Conservation (phyloP, 129 eudicot species). For the Gnaphalium uliginosum region DNA sequence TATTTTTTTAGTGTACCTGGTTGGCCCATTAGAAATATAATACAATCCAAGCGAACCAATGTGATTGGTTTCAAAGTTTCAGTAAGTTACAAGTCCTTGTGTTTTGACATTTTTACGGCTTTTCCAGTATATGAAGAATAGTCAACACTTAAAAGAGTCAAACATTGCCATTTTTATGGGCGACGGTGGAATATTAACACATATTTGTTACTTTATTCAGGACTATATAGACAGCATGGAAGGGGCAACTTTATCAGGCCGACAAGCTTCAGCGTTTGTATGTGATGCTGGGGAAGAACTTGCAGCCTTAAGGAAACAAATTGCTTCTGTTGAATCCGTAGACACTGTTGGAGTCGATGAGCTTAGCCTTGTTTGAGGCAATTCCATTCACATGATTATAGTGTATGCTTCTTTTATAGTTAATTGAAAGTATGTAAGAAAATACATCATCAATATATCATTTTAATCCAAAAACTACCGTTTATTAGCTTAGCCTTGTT, state of each 20-base stretch:
- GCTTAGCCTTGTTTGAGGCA: constrained; percentile 65
- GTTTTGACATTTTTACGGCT: background rate
- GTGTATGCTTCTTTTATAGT: constrained; percentile 18
- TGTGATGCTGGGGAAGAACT: constrained; percentile 92
- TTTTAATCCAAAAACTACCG: background rate
- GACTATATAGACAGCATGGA: constrained; percentile 99
- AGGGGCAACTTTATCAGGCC: constrained; percentile 96
- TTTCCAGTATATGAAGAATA: background rate
- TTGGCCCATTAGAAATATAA: too few relatives aligned
- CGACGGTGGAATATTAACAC: background rate
- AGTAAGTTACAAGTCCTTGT: background rate
- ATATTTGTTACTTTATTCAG: constrained; percentile 37
- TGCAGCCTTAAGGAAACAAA: constrained; percentile 45
- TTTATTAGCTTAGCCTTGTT: constrained; percentile 60
- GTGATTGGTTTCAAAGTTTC: too few relatives aligned
- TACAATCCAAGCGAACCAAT: too few relatives aligned
- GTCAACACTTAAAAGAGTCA: background rate
- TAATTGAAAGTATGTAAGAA: constrained; percentile 20
- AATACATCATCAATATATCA: constrained; percentile 20
- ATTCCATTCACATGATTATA: background rate
- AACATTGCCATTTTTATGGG: background rate
- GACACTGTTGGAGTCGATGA: constrained; percentile 41
- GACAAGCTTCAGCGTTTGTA: constrained; percentile 84
- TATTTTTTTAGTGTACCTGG: too few relatives aligned
- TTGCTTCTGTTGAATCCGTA: constrained; percentile 38